phyloP scores from a whole-genome alignment of 208 protist genomes.

The Trichomonas tenax region DNA sequence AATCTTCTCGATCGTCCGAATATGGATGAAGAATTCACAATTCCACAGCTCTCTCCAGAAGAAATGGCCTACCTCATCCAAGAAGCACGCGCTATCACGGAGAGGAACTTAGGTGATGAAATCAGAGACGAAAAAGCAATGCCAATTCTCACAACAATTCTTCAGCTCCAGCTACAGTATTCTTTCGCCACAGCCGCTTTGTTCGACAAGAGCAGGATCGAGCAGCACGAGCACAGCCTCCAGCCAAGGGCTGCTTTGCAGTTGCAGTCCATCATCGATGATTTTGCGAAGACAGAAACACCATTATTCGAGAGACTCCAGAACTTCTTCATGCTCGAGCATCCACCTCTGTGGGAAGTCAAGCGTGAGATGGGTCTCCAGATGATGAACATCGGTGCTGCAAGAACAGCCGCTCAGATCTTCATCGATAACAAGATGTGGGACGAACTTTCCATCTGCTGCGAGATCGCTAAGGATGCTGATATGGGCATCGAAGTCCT shows the following conservation, averaged over 20 bases:
- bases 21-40: background rate
- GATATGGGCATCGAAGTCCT: background rate
- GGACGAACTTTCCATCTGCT: background rate
- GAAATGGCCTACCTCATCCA: background rate
- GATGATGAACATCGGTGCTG: background rate
- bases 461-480: background rate
- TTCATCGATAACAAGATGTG: slow-evolving; percentile 17
- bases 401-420: background rate
- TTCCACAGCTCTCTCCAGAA: background rate
- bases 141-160: background rate
- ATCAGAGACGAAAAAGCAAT: background rate
- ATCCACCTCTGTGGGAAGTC: background rate
- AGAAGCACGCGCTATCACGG: background rate
- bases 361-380: background rate
- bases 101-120: background rate
- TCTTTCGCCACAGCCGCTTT: background rate
- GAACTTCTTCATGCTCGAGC: background rate
- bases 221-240: background rate
- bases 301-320: background rate
- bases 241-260: background rate
- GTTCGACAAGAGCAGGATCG: background rate
- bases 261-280: background rate
- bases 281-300: background rate
- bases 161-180: background rate
- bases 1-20: background rate